Percentiles rank a stretch among this genome's conserved stretches.
Evolutionary conservation across 1,139 yeast species (phyloP).

Genomic region (Protomyces gravidus): DNA sequence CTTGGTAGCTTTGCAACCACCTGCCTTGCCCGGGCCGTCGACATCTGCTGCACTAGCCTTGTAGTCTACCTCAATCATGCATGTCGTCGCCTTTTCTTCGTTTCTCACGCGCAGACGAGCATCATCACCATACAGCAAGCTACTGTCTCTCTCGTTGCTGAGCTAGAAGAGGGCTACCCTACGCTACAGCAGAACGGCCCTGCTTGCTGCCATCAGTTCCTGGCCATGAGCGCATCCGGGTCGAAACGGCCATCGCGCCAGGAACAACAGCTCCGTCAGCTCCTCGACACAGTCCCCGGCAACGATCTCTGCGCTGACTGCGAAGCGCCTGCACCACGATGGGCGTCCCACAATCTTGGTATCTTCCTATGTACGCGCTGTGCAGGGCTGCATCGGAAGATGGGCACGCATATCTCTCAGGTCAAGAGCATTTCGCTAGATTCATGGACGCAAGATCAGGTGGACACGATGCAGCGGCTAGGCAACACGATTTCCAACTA

Average conservation of each 20-base stretch:
- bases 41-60: neutral
- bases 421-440: constrained; percentile 70
- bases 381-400: constrained; percentile 59
- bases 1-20: constrained; percentile 13
- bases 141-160: too few relatives aligned
- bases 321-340: constrained; percentile 50
- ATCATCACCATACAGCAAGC: too few relatives aligned
- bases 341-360: constrained; percentile 43
- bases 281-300: constrained; percentile 40
- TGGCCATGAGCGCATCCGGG: neutral
- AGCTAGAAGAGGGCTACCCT: neutral
- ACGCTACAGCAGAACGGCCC: neutral
- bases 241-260: constrained; percentile 3
- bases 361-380: constrained; percentile 60
- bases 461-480: constrained; percentile 51
- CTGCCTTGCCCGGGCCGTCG: neutral
- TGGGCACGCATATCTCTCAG: constrained; percentile 57
- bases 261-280: constrained; percentile 46
- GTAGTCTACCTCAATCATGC: neutral
- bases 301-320: constrained; percentile 59
- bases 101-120: neutral
- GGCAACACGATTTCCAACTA: constrained; percentile 48
- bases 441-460: constrained; percentile 50
- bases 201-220: neutral
- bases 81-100: neutral